Conservation (phyloP, 257 asterid genomes). For the Solanum arcanum region DNA sequence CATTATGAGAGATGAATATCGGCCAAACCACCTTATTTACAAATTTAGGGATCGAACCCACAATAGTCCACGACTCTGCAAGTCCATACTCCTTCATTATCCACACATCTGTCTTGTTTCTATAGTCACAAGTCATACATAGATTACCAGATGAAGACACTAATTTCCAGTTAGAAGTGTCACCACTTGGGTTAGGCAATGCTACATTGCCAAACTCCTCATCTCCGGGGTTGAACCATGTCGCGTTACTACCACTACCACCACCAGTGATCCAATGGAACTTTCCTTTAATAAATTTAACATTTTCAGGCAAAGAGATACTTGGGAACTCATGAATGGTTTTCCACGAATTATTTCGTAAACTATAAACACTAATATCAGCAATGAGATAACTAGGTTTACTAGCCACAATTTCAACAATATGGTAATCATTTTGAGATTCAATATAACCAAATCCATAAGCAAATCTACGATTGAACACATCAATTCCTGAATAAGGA, state of each 20-base stretch:
- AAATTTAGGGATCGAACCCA: neutral
- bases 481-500: conserved; percentile 14
- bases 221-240: neutral
- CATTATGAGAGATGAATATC: neutral
- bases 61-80: neutral
- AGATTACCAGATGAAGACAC: neutral
- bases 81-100: neutral
- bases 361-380: conserved; percentile 10
- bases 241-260: neutral
- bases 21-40: neutral
- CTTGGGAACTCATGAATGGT: neutral
- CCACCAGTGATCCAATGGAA: conserved; percentile 12
- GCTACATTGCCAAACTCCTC: neutral
- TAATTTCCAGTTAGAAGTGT: neutral
- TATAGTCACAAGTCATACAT: neutral
- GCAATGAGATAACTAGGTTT: neutral
- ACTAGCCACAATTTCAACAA: neutral
- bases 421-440: conserved; percentile 22
- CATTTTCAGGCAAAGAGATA: neutral
- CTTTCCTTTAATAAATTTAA: conserved; percentile 4
- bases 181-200: neutral
- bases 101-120: neutral
- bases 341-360: conserved; percentile 12
- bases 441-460: conserved; percentile 38
- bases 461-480: neutral